Evolutionary conservation across 306 rosid species (phyloP).

Genomic region (Cucurbita maxima): DNA sequence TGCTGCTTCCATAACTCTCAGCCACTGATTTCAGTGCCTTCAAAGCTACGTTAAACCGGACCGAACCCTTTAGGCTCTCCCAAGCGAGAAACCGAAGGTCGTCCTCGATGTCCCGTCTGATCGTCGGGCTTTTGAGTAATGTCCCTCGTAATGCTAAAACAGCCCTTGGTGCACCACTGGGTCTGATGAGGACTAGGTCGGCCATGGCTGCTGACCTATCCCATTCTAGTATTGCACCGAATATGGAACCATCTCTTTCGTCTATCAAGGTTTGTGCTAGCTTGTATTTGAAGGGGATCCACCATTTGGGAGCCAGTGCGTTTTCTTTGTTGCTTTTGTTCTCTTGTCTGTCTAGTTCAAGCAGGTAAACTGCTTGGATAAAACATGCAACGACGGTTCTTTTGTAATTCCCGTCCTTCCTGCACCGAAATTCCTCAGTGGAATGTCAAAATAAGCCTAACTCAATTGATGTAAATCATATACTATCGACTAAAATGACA

Average conservation of each 20-base stretch:
- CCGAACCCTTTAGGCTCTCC: conserved; percentile 93
- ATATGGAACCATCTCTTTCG: conserved; percentile 82
- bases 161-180: conserved; percentile 85
- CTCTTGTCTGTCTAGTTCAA: conserved; percentile 87
- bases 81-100: conserved; percentile 89
- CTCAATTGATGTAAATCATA: neutral
- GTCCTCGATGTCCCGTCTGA: conserved; percentile 74
- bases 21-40: conserved; percentile 48
- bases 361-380: conserved; percentile 79
- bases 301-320: conserved; percentile 89
- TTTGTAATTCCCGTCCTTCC: conserved; percentile 71
- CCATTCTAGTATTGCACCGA: conserved; percentile 91
- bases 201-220: conserved; percentile 66
- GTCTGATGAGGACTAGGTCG: conserved; percentile 45
- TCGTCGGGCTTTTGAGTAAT: conserved; percentile 65
- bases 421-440: conserved; percentile 8
- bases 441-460: no score
- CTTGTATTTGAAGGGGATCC: conserved; percentile 90
- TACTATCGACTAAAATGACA: no score
- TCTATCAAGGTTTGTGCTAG: conserved; percentile 47
- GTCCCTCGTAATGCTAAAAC: conserved; percentile 84
- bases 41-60: conserved; percentile 51
- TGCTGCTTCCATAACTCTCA: conserved; percentile 45
- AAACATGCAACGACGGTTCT: conserved; percentile 83
- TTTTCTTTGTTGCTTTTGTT: conserved; percentile 31